Percentiles rank a stretch among this genome's conserved stretches.
Evolutionary conservation across 2,329 filamentous ascomycete genomes (phyloP).

Genomic region (Diaporthe citriasiana): DNA sequence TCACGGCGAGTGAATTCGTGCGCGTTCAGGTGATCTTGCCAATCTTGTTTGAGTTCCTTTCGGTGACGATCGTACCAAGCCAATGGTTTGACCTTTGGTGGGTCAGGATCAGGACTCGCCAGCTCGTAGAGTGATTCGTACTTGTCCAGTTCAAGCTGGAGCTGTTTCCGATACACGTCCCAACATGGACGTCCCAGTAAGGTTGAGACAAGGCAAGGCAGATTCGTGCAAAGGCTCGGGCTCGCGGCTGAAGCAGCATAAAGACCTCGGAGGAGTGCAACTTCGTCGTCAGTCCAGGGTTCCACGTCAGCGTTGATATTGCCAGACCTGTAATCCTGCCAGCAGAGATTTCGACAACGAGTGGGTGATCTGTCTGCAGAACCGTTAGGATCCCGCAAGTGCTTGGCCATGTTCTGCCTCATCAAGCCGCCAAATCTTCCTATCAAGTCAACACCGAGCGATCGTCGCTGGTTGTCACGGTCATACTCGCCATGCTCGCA

Average conservation of each 20-base stretch:
- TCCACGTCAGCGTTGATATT: slow-evolving; percentile 51
- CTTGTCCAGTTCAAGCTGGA: slow-evolving; percentile 54
- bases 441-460: slow-evolving; percentile 65
- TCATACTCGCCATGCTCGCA: slow-evolving; percentile 74
- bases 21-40: slow-evolving; percentile 68
- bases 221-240: slow-evolving; percentile 47
- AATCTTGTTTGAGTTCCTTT: slow-evolving; percentile 68
- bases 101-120: slow-evolving; percentile 46
- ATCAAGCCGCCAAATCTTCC: slow-evolving; percentile 52
- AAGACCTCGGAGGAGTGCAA: slow-evolving; percentile 62
- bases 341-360: slow-evolving; percentile 60
- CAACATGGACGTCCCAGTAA: slow-evolving; percentile 66
- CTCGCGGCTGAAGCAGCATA: slow-evolving; percentile 50
- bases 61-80: slow-evolving; percentile 70
- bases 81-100: slow-evolving; percentile 59
- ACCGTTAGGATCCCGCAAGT: slow-evolving; percentile 44
- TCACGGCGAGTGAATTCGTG: slow-evolving; percentile 70
- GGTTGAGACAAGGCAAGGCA: slow-evolving; percentile 65
- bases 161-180: slow-evolving; percentile 63
- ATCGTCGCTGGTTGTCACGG: slow-evolving; percentile 64
- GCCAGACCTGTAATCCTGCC: slow-evolving; percentile 52
- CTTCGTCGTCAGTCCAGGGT: slow-evolving; percentile 65
- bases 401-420: slow-evolving; percentile 50
- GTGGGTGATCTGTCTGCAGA: slow-evolving; percentile 10
- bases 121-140: slow-evolving; percentile 47